Conservation (phyloP, 2,329 filamentous ascomycete species). For the Alternaria triticimaculans region DNA sequence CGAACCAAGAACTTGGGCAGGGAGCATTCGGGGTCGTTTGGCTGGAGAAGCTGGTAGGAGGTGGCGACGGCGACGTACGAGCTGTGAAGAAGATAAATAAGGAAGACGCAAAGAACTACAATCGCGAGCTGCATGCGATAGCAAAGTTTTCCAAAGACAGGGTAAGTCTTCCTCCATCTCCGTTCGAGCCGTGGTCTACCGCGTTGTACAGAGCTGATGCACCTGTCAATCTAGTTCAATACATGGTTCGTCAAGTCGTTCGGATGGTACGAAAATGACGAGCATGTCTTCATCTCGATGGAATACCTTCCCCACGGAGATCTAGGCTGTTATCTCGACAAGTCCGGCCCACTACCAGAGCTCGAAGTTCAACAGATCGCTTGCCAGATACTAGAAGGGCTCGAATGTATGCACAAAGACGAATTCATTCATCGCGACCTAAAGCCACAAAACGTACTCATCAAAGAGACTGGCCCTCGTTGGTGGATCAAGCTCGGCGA, state of each 20-base stretch:
- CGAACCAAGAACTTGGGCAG: no score
- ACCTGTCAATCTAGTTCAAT: no score
- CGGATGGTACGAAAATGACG: background rate
- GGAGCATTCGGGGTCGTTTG: no score
- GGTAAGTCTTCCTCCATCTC: background rate
- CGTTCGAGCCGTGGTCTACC: no score
- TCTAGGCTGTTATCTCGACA: background rate
- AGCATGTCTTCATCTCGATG: background rate
- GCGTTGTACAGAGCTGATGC: no score
- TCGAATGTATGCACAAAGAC: accelerated
- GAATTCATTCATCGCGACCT: background rate
- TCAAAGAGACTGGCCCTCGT: accelerated
- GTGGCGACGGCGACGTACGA: no score
- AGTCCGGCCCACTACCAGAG: background rate
- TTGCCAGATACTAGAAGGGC: accelerated
- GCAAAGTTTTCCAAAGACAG: background rate
- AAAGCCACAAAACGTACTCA: background rate
- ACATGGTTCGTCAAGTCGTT: background rate
- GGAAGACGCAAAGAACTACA: no score
- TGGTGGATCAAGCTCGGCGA: background rate
- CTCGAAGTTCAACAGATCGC: background rate
- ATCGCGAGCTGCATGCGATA: background rate
- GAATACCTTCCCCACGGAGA: background rate
- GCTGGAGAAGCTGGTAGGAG: no score
- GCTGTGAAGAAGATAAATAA: no score